Base-by-base conservation (phyloP, 1,139 yeast genomes). In the Saccharomyces uvarum region DNA sequence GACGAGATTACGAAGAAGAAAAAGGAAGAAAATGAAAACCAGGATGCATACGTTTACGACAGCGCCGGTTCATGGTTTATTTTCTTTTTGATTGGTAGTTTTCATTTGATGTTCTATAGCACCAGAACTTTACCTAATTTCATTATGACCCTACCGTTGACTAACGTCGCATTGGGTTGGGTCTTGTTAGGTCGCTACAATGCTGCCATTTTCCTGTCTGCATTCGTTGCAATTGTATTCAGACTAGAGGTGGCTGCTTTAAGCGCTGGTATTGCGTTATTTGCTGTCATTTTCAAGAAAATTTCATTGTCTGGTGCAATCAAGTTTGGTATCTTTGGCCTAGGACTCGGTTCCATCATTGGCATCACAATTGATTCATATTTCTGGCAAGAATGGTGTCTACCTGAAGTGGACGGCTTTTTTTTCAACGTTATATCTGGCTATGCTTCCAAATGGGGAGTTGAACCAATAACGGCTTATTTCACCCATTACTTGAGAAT, bases 91-190 rank as follows among this genome's bases (percentile, higher is more conserved):
- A 69, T 79, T 54, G 71, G 86, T 4, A 95, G 90, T 66, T 93
- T 91, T 73, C 98, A 93, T 67, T 60, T 88, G 38, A 72, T 86
- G 55, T 91, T 76, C 71, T 91, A 91, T 67, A 75, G 87, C 5
- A 79, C 96, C 2, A 77, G 98, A 60, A 83, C 96, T 0, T 75
- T 93, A 57, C 97, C 98, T 9, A 91, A 91, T 69, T 87, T 89
- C 69, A 72, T 91, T 46, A 51, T 68, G 47, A 95, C 89, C 0
- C 74, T 91, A 53, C 97, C 98, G 1, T 65, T 88, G 44, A 84
- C 86, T 2, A 80, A 80, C 55, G 64, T 72, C 53, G 84, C 87
- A 0, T 61, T 86, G 48, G 73, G 82, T 11, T 75, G 75, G 62
- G 64, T 83, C 14, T 63, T 88, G 16, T 62, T 64, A 29, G 88